Base-by-base conservation (phyloP, 495 filamentous ascomycete species). In the Corynascus novoguineensis region DNA sequence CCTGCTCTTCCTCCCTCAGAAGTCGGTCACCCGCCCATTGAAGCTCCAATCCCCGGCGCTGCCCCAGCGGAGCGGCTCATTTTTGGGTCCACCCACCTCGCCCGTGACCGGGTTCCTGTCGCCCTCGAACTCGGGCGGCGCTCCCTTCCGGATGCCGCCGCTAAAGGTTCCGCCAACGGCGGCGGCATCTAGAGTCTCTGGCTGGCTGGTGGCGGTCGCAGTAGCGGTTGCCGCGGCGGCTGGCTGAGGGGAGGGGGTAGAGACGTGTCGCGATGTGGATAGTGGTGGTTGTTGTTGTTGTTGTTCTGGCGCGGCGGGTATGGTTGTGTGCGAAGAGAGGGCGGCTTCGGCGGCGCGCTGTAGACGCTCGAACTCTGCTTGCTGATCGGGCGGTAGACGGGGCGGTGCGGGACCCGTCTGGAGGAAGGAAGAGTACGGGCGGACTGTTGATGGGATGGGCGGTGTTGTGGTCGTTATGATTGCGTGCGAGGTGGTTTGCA, bases 31-130 rank as follows among this genome's bases (percentile, higher is more conserved):
- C 53, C 93, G 76, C 35, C 93, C 93, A 73, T 96, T 96, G 71
- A 87, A 98, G 64, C 90, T 97, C 85, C 91, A 98, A 74, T 98
- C 93, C 1, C 89, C 87, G 3, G 62, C 70, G 25, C 75, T 68
- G 0, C 91, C 90, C 92, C 92, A 96, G 52, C 92, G 78, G 63
- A 97, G 61, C 41, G 93, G 93, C 73, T 98, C 93, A 71, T 97
- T 98, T 82, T 97, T 98, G 17, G 93, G 93, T 14, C 93, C 93
- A 6, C 92, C 93, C 41, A 95, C 79, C 75, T 97, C 93, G n/a
- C 95, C 95, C 3, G 93, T 98, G 75, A 87, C 87, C 2, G 93
- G 93, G 66, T 98, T 97, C 56, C 77, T 79, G 37, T 97, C 90
- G 37, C 93, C 93, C 63, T 95, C 88, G 64, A 98, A 98, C 71